phyloP scores from a whole-genome alignment of 805 yeast species.

The Nakazawaea ishiwadae region DNA sequence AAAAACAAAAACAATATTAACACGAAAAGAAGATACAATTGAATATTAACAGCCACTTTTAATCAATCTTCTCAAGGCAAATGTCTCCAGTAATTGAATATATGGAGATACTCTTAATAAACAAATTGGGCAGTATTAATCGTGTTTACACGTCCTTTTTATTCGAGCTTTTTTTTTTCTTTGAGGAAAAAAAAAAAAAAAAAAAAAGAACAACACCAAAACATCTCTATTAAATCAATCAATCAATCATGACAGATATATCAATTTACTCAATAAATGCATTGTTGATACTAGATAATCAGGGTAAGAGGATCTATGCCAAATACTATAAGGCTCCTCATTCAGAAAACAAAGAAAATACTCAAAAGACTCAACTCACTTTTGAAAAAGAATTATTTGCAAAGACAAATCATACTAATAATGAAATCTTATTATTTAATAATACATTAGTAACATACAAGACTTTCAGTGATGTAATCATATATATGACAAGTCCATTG shows the following conservation, averaged over 20 bases:
- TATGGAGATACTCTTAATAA: too few species aligned
- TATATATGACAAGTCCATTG: constrained; percentile 67
- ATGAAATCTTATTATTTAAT: constrained; percentile 78
- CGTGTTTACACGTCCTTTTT: too few species aligned
- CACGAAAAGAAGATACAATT: too few species aligned
- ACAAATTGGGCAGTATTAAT: too few species aligned
- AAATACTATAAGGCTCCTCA: constrained; percentile 79
- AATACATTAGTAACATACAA: constrained; percentile 81
- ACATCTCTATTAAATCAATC: not conserved
- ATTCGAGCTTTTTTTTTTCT: too few species aligned
- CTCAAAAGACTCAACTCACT: constrained; percentile 56
- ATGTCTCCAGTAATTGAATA: too few species aligned
- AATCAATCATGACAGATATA: constrained; percentile 31
- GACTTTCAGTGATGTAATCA: constrained; percentile 69
- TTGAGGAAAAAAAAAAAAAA: not conserved
- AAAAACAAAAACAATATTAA: too few species aligned
- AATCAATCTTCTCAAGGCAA: too few species aligned
- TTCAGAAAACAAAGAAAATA: constrained; percentile 24
- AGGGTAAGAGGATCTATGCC: constrained; percentile 75
- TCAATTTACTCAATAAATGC: constrained; percentile 84
- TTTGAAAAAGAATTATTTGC: constrained; percentile 71
- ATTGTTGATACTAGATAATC: constrained; percentile 71
- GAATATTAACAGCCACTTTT: too few species aligned
- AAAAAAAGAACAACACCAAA: not conserved
- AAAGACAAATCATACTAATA: constrained; percentile 76